Base-by-base conservation (phyloP, 2,329 filamentous ascomycete genomes). In the Thelonectria discophora region DNA sequence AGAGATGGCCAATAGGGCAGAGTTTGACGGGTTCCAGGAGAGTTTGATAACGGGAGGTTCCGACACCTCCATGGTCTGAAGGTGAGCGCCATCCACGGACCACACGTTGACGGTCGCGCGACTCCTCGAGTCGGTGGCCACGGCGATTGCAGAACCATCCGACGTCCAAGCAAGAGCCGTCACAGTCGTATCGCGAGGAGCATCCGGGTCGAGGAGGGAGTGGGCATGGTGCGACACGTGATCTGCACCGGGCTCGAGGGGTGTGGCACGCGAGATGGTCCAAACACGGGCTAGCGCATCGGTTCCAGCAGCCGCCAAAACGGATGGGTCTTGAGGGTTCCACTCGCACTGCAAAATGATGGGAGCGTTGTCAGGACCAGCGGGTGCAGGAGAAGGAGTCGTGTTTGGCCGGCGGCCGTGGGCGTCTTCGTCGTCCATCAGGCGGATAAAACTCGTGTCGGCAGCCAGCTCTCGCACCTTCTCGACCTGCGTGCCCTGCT, bases 261-360 rank as follows among this genome's bases (percentile, higher is more conserved):
- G 78, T 70, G 81, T 77, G 73, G 80, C 80, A 82, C 83, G 84
- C 75, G 84, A 83, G 69, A 89, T 76, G 65, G 84, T 88, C 87
- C 87, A 89, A 78, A 89, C 82, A 67, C 87, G 86, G 81, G 87
- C 87, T 86, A 89, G 86, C 78, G 87, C 86, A 81, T 89, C 87
- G 75, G 86, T 89, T 72, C 87, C 87, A 80, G 85, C 86, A 81
- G 86, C 86, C 77, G 86, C 87, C 82, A 90, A 81, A 78, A 88
- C 80, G 62, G 83, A 86, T 75, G 87, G 84, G 80, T 89, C 83
- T 77, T 76, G 81, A 69, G 87, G 87, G 81, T 85, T 88, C 85
- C 86, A 90, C 81, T 88, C 86, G 83, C 87, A 89, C 77, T 88
- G 86, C 79, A 89, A 82, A 76, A 89, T 78, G 72, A 88, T 82